Evolutionary conservation across 2,329 filamentous ascomycete species (phyloP), one percentile per base, ranked within the genome.

Genomic region (Celoporthe dispersa): DNA sequence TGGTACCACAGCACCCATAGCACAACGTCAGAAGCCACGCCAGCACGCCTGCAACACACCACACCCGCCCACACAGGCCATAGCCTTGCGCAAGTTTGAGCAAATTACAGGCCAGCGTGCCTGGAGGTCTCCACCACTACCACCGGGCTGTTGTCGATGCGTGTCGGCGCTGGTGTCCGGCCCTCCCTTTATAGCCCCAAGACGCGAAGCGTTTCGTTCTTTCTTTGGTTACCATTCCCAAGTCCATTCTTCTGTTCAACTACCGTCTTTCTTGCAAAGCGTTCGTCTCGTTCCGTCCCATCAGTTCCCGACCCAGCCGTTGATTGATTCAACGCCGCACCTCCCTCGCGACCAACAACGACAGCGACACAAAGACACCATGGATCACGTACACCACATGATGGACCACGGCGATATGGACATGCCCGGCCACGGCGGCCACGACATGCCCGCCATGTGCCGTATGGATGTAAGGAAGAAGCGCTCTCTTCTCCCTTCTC

Each of bases 401-500:
- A 83, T 80, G 62, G 70, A 59, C 68, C 68, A 72, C 44, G 65
- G 68, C 39, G 66, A 68, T 72, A 85, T 85, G 82, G 76, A 74
- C 71, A 73, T 75, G 67, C 65, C 71, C 59, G 82, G 84, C 76
- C 82, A 83, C 74, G 87, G 88, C 76, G 85, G 85, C 78, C 90
- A 88, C 85, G 84, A 84, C 69, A 89, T 88, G 85, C 61, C 53
- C 68, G 82, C 82, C 74, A 89, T 90, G 85, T 98, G 94, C 87
- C 94, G 86, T 81, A 98, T 98, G 94, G 97, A 94, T 81, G 94
- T 95, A 83, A 77, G 91, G 77, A 16, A 22, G 37, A 39, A n/a
- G 22, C 19, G 22, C 22, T 9, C 19, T 19, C 16, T 44, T 44
- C 41, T 44, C 12, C 16, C 41, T 22, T 11, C 41, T 44, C 35